Evolutionary conservation across 2,329 filamentous ascomycete genomes (phyloP).

Genomic region (Ceratocystis colombiana): DNA sequence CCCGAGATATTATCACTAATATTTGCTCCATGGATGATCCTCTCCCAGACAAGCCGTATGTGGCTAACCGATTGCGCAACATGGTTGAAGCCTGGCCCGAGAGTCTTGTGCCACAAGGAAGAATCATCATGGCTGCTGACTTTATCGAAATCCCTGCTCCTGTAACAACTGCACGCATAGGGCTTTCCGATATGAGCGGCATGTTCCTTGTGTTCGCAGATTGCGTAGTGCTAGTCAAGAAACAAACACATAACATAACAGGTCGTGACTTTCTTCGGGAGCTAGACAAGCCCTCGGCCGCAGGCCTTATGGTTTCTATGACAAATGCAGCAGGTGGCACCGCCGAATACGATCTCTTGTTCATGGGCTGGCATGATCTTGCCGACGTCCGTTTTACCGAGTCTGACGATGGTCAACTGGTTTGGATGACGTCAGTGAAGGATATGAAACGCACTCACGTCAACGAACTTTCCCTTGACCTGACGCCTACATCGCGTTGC

Average conservation of each 20-base stretch:
- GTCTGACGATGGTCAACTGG: slow-evolving; percentile 50
- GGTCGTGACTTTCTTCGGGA: slow-evolving; percentile 74
- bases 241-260: slow-evolving; percentile 52
- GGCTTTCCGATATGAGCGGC: slow-evolving; percentile 38
- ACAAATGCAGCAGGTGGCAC: slow-evolving; percentile 52
- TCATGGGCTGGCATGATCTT: slow-evolving; percentile 62
- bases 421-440: slow-evolving; percentile 58
- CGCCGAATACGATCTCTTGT: slow-evolving; percentile 59
- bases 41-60: slow-evolving; percentile 58
- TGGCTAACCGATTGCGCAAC: slow-evolving; percentile 62
- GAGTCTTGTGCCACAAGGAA: slow-evolving; percentile 61
- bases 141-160: slow-evolving; percentile 67
- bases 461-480: slow-evolving; percentile 6
- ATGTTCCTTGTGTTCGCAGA: slow-evolving; percentile 81
- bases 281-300: slow-evolving; percentile 66
- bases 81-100: slow-evolving; percentile 69
- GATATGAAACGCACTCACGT: slow-evolving; percentile 45
- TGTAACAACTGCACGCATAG: slow-evolving; percentile 36
- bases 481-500: slow-evolving; percentile 46
- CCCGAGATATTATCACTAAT: slow-evolving; percentile 85
- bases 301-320: slow-evolving; percentile 52
- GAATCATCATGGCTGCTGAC: slow-evolving; percentile 72
- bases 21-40: slow-evolving; percentile 86
- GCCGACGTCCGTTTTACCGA: slow-evolving; percentile 64
- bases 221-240: slow-evolving; percentile 65